Conservation (phyloP, 2,329 filamentous ascomycete species). For the Fusarium ambrosium region DNA sequence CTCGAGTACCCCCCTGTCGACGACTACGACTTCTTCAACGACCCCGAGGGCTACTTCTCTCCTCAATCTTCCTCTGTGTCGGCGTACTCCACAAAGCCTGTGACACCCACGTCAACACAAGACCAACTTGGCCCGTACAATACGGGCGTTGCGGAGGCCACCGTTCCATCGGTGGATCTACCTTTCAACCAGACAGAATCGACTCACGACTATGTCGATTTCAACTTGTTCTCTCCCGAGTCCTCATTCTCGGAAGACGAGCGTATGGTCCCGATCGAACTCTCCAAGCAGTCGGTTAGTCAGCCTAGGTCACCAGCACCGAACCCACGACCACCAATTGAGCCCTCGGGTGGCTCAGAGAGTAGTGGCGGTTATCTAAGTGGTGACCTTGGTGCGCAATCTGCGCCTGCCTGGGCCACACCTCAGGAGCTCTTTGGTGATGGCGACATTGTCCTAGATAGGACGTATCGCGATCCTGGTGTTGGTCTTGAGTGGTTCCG, state of each 20-base stretch:
- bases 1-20: slow-evolving; percentile 58
- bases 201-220: slow-evolving; percentile 63
- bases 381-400: slow-evolving; percentile 18
- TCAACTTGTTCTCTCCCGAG: slow-evolving; percentile 67
- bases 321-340: slow-evolving; percentile 24
- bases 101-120: slow-evolving; percentile 44
- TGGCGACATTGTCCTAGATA: slow-evolving; percentile 22
- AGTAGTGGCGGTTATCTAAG: slow-evolving; percentile 2
- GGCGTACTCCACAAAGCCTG: slow-evolving; percentile 47
- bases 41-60: slow-evolving; percentile 59
- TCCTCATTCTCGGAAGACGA: slow-evolving; percentile 65
- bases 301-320: slow-evolving; percentile 35
- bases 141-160: slow-evolving; percentile 15
- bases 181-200: slow-evolving; percentile 43
- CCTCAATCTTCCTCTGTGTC: slow-evolving; percentile 51
- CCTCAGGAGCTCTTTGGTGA: slow-evolving; percentile 17
- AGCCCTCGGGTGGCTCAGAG: slow-evolving; percentile 16
- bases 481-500: slow-evolving; percentile 18
- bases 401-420: background rate
- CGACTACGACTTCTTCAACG: slow-evolving; percentile 60
- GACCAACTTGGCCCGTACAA: slow-evolving; percentile 30
- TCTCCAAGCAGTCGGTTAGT: slow-evolving; percentile 36
- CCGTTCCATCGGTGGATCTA: slow-evolving; percentile 29
- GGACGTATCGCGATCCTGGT: slow-evolving; percentile 37
- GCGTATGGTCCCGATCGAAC: slow-evolving; percentile 51